phyloP scores from a whole-genome alignment of 305 asterid genomes.

The Fraxinus ornus region DNA sequence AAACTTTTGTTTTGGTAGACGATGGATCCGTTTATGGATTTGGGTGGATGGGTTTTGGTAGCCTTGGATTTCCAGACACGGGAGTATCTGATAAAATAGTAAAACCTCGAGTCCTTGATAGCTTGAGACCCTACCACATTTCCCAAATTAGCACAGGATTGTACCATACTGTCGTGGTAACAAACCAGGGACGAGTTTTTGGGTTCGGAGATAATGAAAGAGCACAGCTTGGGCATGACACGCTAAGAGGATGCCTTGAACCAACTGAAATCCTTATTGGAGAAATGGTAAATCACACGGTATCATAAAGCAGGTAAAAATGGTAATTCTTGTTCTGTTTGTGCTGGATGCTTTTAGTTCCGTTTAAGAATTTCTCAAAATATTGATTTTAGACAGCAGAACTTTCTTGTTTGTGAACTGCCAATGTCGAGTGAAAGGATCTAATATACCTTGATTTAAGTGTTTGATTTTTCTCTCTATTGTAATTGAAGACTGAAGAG shows the following conservation, averaged over 20 bases:
- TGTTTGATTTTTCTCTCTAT: background rate
- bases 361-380: background rate
- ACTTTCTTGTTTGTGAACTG: background rate
- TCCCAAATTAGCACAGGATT: conserved; percentile 83
- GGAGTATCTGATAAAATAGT: conserved; percentile 57
- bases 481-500: background rate
- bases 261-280: conserved; percentile 57
- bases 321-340: conserved; percentile 4
- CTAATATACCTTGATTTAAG: background rate
- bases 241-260: conserved; percentile 58
- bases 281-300: conserved; percentile 4
- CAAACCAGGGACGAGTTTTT: conserved; percentile 52
- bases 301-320: background rate
- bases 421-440: background rate
- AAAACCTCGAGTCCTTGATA: conserved; percentile 57
- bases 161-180: conserved; percentile 71
- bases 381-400: background rate
- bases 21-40: conserved; percentile 69
- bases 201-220: conserved; percentile 93
- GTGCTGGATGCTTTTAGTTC: background rate
- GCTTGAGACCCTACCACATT: conserved; percentile 56
- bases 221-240: conserved; percentile 78
- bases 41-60: conserved; percentile 86
- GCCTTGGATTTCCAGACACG: conserved; percentile 73
- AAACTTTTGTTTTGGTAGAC: conserved; percentile 66